phyloP scores from a whole-genome alignment of 2,329 filamentous ascomycete genomes.

The Nothomitra cinnamomea region DNA sequence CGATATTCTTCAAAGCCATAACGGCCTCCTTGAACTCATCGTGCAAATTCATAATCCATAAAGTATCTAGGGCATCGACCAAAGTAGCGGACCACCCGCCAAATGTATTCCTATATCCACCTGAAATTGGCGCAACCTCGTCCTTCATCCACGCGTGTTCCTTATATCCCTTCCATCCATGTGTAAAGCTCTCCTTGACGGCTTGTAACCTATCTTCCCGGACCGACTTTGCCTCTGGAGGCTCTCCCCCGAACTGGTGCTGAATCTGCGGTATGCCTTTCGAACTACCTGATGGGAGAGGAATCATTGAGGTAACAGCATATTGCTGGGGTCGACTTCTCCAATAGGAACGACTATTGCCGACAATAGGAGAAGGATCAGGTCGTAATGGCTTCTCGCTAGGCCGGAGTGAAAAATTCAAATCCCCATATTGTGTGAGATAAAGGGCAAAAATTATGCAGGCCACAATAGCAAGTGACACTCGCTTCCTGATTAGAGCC shows the following conservation, averaged over 20 bases:
- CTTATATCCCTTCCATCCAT: slow-evolving; percentile 33
- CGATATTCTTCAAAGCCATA: slow-evolving; percentile 32
- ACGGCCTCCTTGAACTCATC: slow-evolving; percentile 39
- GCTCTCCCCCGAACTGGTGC: slow-evolving; percentile 20
- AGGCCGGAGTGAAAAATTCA: no score
- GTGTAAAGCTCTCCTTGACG: slow-evolving; percentile 22
- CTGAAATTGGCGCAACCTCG: slow-evolving; percentile 33
- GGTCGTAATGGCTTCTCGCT: no score
- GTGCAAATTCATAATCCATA: slow-evolving; percentile 43
- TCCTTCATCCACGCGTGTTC: slow-evolving; percentile 35
- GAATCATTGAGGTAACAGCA: slow-evolving; percentile 17
- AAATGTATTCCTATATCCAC: slow-evolving; percentile 29
- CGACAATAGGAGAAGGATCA: neutral
- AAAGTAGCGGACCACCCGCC: slow-evolving; percentile 41
- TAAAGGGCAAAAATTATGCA: no score
- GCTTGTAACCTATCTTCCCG: slow-evolving; percentile 17
- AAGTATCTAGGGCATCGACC: slow-evolving; percentile 42
- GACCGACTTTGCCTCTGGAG: slow-evolving; percentile 15
- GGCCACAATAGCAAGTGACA: no score
- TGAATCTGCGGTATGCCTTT: slow-evolving; percentile 21
- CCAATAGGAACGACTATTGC: slow-evolving; percentile 13
- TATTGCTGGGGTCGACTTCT: slow-evolving; percentile 18
- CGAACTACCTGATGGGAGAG: slow-evolving; percentile 18
- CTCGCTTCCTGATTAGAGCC: no score
- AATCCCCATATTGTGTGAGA: no score